Evolutionary conservation across 768 basidiomycete genomes (phyloP).

Genomic region (Boletus rubescentipes): DNA sequence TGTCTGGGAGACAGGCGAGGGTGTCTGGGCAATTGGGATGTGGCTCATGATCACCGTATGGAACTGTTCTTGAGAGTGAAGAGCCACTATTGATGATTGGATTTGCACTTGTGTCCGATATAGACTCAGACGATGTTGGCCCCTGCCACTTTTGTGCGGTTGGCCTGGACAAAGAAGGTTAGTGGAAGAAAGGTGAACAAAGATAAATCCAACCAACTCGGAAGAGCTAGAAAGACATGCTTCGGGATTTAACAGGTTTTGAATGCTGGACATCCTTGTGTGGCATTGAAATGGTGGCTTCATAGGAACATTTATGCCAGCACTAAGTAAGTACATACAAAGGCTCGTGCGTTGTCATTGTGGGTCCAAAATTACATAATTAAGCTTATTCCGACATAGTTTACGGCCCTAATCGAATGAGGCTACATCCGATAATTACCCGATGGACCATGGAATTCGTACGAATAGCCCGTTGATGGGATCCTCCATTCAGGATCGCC

Average conservation of each 20-base stretch:
- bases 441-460: slow-evolving; percentile 19
- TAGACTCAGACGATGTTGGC: slow-evolving; percentile 35
- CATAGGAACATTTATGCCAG: no score
- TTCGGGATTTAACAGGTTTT: slow-evolving; percentile 57
- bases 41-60: slow-evolving; percentile 48
- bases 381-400: not conserved
- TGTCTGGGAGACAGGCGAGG: slow-evolving; percentile 75
- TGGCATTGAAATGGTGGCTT: slow-evolving; percentile 21
- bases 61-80: slow-evolving; percentile 22
- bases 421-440: slow-evolving; percentile 24
- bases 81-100: slow-evolving; percentile 23
- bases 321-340: no score
- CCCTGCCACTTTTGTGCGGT: slow-evolving; percentile 25
- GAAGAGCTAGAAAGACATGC: slow-evolving; percentile 36
- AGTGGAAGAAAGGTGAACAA: slow-evolving; percentile 7
- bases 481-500: slow-evolving; percentile 23
- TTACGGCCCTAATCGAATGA: no score
- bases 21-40: slow-evolving; percentile 80
- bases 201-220: slow-evolving; percentile 38
- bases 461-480: slow-evolving; percentile 15
- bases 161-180: slow-evolving; percentile 32
- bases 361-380: slow-evolving; percentile 37
- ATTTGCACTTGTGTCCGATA: slow-evolving; percentile 34
- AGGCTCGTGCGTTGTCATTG: slow-evolving; percentile 24
- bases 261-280: slow-evolving; percentile 53